Percentiles rank a stretch among this genome's conserved stretches.
phyloP scores from a whole-genome alignment of 257 asterid genomes.

The Buddleja alternifolia region DNA sequence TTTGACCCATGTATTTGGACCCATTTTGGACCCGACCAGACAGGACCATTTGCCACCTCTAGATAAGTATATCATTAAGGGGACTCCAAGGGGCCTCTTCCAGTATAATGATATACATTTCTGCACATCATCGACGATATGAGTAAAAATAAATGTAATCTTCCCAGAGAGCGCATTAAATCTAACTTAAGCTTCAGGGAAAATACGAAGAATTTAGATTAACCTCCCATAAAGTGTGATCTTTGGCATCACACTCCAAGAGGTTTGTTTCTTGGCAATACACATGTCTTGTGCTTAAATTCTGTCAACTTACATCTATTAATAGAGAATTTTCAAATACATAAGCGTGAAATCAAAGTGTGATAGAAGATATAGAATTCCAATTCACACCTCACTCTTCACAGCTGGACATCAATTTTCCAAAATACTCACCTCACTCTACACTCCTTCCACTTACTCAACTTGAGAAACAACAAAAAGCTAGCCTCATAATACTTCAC shows the following conservation, averaged over 20 bases:
- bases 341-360: neutral
- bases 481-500: neutral
- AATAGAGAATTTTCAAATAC: neutral
- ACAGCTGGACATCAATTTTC: neutral
- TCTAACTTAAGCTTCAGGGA: too few species aligned
- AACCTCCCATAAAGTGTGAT: neutral
- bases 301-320: neutral
- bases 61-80: neutral
- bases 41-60: too few species aligned
- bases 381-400: neutral
- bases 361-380: neutral
- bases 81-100: neutral
- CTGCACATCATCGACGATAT: too few species aligned
- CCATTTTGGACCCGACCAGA: too few species aligned
- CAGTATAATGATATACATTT: too few species aligned
- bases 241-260: neutral
- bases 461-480: neutral
- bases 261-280: neutral
- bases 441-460: slow-evolving; percentile 15
- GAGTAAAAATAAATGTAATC: too few species aligned
- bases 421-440: neutral
- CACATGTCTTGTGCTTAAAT: neutral
- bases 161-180: too few species aligned
- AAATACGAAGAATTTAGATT: neutral
- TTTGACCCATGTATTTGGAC: too few species aligned